Evolutionary conservation across 176 grass and related monocot genomes (phyloP).

Genomic region (Areca catechu): DNA sequence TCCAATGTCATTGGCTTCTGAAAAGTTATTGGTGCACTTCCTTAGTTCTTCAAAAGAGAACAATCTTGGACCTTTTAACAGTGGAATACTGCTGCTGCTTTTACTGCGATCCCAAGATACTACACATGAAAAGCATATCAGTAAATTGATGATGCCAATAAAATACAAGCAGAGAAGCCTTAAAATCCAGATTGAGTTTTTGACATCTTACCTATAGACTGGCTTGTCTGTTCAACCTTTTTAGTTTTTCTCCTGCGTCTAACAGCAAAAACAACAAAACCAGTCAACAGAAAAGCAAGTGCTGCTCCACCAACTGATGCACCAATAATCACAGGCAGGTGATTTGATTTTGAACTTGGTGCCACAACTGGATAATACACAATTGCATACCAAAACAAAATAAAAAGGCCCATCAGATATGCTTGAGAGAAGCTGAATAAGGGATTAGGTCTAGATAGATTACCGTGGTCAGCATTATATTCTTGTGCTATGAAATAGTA

Average conservation of each 20-base stretch:
- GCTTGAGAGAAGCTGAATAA: too few relatives aligned
- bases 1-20: constrained; percentile 48
- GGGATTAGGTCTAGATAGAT: background rate
- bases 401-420: too few relatives aligned
- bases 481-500: constrained; percentile 51
- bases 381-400: too few relatives aligned
- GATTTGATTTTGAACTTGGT: constrained; percentile 21
- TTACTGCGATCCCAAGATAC: constrained; percentile 52
- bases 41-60: constrained; percentile 64
- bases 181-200: too few relatives aligned
- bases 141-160: too few relatives aligned
- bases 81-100: constrained; percentile 49
- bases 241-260: constrained; percentile 27
- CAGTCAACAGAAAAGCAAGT: constrained; percentile 20
- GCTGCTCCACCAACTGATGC: constrained; percentile 34
- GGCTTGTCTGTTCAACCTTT: constrained; percentile 34
- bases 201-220: constrained; percentile 35
- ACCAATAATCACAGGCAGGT: constrained; percentile 34
- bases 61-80: constrained; percentile 46
- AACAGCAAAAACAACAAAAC: constrained; percentile 16
- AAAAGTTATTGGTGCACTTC: constrained; percentile 68
- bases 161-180: too few relatives aligned
- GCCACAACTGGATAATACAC: background rate
- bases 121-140: constrained; percentile 4
- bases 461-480: constrained; percentile 43